Base-by-base conservation (phyloP, 192 early-diverging fungal species). In the Jimgerdemannia lactiflua region DNA sequence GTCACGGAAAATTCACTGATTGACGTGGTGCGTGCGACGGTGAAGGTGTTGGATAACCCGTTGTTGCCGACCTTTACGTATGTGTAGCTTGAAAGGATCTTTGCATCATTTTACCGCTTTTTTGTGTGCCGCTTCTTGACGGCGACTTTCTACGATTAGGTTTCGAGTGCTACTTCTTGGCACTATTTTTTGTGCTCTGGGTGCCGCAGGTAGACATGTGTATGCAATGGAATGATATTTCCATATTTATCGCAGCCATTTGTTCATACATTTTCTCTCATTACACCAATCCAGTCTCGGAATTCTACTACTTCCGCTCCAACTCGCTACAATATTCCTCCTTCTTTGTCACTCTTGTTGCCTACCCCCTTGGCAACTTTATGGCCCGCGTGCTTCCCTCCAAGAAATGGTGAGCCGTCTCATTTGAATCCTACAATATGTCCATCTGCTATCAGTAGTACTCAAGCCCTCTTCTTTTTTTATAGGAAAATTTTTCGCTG, bases 1-100 rank as follows among this genome's bases (percentile, higher is more conserved):
- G 49, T 7, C 4, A 4, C 4, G 49, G 86, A 87, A 40, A 80
- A 87, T 63, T 85, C 83, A 72, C 92, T 91, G 41, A 91, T 91
- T 77, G 88, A 90, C 76, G 89, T 91, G 83, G 92, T 93, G 29
- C 87, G 92, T 42, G 85, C 90, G 4, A 81, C 86, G 20, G 90
- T 93, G 4, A 87, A 89, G 42, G 91, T 90, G 73, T 89, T 88
- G 17, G 93, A 94, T 72, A 85, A 92, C 73, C 78, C 89, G 7
- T 73, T 81, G 11, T 71, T 93, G 6, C 90, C 91, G 8, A 89
- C 91, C 14, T 80, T 88, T 69, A 95, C 94, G 0, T 90, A 93
- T 76, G 89, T 93, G 59, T 84, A 89, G 4, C 89, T 89, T 87
- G 80, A 91, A n/a, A 84, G 92, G 42, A 91, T 91, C 7, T 84